A percentile compares a stretch with the other conserved stretches of the same genome.
phyloP scores from a whole-genome alignment of 2,329 filamentous ascomycete species.

The Aspergillus pseudoterreus region DNA sequence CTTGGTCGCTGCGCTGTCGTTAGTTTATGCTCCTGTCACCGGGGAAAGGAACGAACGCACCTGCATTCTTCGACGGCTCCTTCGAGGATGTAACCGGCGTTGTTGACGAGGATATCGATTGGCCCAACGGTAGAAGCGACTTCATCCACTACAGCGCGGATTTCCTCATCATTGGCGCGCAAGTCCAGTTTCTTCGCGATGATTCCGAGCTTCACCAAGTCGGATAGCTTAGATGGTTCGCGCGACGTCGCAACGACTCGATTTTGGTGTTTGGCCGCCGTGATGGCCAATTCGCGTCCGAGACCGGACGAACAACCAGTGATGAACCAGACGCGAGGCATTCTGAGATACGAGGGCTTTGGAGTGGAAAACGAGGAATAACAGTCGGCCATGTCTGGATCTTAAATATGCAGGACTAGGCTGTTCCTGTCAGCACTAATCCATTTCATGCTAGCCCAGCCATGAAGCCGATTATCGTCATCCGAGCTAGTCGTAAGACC shows the following conservation, averaged over 20 bases:
- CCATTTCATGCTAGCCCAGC: too few species aligned
- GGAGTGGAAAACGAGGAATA: too few species aligned
- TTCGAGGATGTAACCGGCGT: constrained; percentile 34
- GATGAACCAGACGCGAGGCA: constrained; percentile 33
- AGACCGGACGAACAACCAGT: constrained; percentile 52
- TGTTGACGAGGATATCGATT: constrained; percentile 49
- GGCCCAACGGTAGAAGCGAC: not conserved
- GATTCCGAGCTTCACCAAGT: not conserved
- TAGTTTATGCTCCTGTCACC: too few species aligned
- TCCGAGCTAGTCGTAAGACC: too few species aligned
- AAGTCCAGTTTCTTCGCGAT: constrained; percentile 5
- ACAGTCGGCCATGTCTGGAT: too few species aligned
- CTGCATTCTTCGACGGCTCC: constrained; percentile 21
- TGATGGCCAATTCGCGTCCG: constrained; percentile 44
- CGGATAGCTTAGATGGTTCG: constrained; percentile 19
- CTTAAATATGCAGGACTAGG: too few species aligned
- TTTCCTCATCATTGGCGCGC: not conserved
- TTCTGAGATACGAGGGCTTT: not conserved
- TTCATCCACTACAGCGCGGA: not conserved
- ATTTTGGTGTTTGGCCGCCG: constrained; percentile 46
- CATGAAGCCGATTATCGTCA: too few species aligned
- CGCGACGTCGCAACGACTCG: constrained; percentile 51
- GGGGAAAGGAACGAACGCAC: too few species aligned
- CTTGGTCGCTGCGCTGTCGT: not conserved
- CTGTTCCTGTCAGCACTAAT: too few species aligned